Percentiles rank a stretch among this genome's conserved stretches.
These are phyloP conservation scores for Mariannaea sp. DNA, from an alignment of 2,329 filamentous ascomycete genomes.

Conservation along the genomic window DNA sequence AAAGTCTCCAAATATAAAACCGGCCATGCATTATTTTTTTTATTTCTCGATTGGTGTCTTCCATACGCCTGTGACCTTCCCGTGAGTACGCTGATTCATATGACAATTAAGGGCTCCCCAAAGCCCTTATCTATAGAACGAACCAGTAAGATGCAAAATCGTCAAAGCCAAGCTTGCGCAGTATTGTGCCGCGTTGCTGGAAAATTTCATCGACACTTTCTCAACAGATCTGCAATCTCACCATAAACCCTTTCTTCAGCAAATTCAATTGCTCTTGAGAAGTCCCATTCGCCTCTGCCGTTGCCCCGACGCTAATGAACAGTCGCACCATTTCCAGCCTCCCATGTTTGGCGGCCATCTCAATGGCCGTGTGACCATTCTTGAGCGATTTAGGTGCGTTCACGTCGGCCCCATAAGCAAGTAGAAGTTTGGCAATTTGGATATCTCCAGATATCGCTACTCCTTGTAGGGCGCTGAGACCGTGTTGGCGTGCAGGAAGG, in stretches of 20 bases:
- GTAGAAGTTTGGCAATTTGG: background rate
- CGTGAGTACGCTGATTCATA: too few relatives aligned
- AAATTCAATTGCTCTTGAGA: background rate
- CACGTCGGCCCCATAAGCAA: background rate
- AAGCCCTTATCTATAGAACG: too few relatives aligned
- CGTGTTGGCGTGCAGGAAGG: background rate
- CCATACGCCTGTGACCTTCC: too few relatives aligned
- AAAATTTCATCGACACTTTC: too few relatives aligned
- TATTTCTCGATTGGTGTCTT: too few relatives aligned
- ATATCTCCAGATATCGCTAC: constrained; percentile 2
- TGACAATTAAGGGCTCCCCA: too few relatives aligned
- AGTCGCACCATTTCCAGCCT: constrained; percentile 11
- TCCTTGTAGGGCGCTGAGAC: constrained; percentile 9
- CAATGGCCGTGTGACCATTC: constrained; percentile 7
- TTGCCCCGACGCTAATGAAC: constrained; percentile 8
- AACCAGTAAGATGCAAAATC: too few relatives aligned
- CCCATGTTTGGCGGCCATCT: constrained; percentile 16
- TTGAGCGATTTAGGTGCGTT: background rate
- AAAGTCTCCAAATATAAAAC: too few relatives aligned
- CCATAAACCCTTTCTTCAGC: background rate
- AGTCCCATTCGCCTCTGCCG: background rate
- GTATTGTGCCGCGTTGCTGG: too few relatives aligned
- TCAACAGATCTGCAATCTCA: background rate
- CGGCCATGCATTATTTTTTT: too few relatives aligned
- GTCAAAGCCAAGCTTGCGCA: too few relatives aligned